Evolutionary conservation across 1,139 yeast species (phyloP).

Genomic region (Hyphopichia wangnamkhiaoensis): DNA sequence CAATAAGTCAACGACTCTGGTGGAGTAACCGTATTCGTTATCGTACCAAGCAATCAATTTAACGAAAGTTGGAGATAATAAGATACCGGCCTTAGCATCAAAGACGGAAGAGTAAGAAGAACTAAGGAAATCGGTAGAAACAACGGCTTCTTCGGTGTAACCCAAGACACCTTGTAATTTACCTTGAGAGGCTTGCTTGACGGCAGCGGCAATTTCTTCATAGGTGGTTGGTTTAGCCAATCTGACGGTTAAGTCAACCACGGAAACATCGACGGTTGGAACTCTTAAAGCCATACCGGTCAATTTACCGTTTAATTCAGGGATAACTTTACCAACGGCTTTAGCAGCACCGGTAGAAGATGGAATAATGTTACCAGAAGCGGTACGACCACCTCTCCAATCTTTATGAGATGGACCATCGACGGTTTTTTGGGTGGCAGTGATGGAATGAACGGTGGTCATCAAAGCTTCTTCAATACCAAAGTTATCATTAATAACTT

Average conservation of each 20-base stretch:
- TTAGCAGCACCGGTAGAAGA: constrained; percentile 93
- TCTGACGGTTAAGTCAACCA: constrained; percentile 50
- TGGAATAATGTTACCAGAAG: constrained; percentile 87
- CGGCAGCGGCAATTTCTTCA: constrained; percentile 72
- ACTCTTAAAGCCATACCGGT: constrained; percentile 90
- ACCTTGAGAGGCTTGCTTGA: constrained; percentile 72
- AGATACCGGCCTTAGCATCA: constrained; percentile 84
- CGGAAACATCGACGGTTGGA: constrained; percentile 85
- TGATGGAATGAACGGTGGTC: constrained; percentile 90
- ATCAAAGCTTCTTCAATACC: constrained; percentile 86
- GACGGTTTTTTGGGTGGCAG: constrained; percentile 89
- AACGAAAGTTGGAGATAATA: constrained; percentile 78
- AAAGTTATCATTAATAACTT: constrained; percentile 75
- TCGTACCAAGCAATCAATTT: constrained; percentile 90
- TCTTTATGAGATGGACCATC: constrained; percentile 93
- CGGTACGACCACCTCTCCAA: constrained; percentile 95
- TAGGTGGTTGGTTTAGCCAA: constrained; percentile 68
- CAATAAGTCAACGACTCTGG: constrained; percentile 86
- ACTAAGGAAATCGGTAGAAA: constrained; percentile 80
- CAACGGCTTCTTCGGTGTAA: constrained; percentile 86
- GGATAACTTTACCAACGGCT: constrained; percentile 90
- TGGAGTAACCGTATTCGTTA: constrained; percentile 89
- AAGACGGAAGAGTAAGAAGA: constrained; percentile 79
- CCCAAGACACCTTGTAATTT: constrained; percentile 74
- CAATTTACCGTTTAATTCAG: constrained; percentile 83